Evolutionary conservation across 371 early-diverging fungal genomes (phyloP), one percentile per base, ranked within the genome.

Genomic region (Phascolomyces articulosus): DNA sequence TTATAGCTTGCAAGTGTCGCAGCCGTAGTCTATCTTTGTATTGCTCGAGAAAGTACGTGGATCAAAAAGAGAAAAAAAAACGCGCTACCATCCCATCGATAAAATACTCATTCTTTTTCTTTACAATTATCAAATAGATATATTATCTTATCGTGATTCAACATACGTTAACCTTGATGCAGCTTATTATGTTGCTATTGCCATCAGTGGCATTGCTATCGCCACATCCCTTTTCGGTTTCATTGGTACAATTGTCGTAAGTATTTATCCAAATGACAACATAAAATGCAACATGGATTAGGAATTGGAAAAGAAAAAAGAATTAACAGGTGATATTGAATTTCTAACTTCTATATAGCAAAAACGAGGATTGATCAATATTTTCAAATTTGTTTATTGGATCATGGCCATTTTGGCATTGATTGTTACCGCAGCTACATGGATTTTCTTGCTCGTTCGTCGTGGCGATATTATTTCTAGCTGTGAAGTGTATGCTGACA

Each of bases 401-500:
- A 31, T 73, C n/a, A 66, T 73, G 69, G 65, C 71, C 3, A 61
- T 72, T 40, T 18, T 66, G 21, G 27, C 55, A 7, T 51, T 72
- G 38, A 58, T 63, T 6, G 71, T 63, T n/a, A 38, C 58, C 2
- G 58, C 68, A 20, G 67, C 69, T 10, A 59, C 59, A 9, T 73
- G 67, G 66, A 73, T 73, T 55, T 58, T 64, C 34, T 27, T 64
- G 23, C n/a, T 70, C 15, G 71, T 74, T 31, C 62, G 60, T 6
- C 56, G 68, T 13, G 48, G 44, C 20, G 67, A 64, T 13, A 38
- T 69, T 21, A 40, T 53, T 13, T 20, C 21, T 9, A 54, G 41
- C 11, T 73, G 73, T 40, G 48, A 51, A 40, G 54, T 58, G 11
- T 56, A 61, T 21, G 28, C 62, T 92, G 85, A 96, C 94, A 11